A percentile compares a stretch with the other conserved stretches of the same genome.
Conservation (phyloP, 305 asterid genomes). For the Solanum hybrid region DNA sequence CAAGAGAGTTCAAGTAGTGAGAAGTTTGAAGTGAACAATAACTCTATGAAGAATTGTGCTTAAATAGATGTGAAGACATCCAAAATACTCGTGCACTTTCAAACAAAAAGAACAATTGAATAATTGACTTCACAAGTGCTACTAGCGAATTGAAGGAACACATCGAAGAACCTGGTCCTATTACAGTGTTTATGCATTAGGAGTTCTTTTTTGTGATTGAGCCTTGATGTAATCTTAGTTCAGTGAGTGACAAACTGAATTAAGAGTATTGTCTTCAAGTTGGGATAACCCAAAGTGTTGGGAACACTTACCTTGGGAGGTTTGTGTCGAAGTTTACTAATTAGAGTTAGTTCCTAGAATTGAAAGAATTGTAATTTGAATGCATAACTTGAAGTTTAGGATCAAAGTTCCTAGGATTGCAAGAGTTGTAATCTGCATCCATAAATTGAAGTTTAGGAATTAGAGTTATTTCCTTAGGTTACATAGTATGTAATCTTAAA, state of each 20-base stretch:
- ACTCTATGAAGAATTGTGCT: neutral
- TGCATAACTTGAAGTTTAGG: neutral
- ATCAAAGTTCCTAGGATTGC: neutral
- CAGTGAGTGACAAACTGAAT: neutral
- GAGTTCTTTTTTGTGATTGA: neutral
- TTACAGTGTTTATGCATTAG: neutral
- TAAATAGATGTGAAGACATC: neutral
- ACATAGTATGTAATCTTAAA: neutral
- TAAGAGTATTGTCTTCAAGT: neutral
- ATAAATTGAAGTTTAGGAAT: neutral
- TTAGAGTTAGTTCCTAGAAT: neutral
- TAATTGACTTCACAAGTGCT: neutral
- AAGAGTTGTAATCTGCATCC: neutral
- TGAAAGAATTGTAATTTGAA: neutral
- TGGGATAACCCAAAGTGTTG: neutral
- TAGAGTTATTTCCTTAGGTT: neutral
- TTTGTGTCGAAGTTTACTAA: neutral
- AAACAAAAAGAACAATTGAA: neutral
- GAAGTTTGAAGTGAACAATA: neutral
- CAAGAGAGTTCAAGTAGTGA: neutral
- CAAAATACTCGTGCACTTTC: neutral
- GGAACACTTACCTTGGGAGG: neutral
- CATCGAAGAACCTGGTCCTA: neutral
- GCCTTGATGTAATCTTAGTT: too few relatives aligned
- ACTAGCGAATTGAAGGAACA: neutral